Evolutionary conservation across 2,329 filamentous ascomycete species (phyloP).

Genomic region (Alternaria consortialis): DNA sequence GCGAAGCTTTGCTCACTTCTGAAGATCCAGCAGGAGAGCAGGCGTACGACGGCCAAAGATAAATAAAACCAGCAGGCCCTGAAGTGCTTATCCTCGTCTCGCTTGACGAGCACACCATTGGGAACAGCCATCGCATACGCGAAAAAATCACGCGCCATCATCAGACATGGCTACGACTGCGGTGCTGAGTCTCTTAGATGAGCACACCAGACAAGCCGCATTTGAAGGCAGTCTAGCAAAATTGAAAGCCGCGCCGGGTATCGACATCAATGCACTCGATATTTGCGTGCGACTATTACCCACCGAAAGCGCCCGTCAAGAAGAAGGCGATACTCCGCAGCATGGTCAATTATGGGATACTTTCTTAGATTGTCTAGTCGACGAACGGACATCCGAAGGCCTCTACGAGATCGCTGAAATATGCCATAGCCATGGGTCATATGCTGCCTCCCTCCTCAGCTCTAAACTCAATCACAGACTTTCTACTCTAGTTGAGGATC

Average conservation of each 20-base stretch:
- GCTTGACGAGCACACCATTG: not conserved
- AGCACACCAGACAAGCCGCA: conserved; percentile 25
- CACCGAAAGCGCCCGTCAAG: conserved; percentile 3
- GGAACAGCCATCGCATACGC: not conserved
- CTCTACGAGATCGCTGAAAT: conserved; percentile 39
- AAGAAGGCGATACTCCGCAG: not conserved
- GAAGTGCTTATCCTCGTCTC: not conserved
- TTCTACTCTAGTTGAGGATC: conserved; percentile 1
- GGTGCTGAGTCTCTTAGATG: conserved; percentile 35
- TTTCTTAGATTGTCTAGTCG: conserved; percentile 29
- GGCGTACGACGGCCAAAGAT: not conserved
- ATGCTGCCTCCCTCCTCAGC: conserved; percentile 25
- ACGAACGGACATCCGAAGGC: conserved; percentile 21
- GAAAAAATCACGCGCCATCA: not conserved
- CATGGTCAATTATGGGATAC: conserved; percentile 25
- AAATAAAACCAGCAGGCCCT: not conserved
- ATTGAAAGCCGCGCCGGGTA: conserved; percentile 22
- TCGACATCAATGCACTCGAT: conserved; percentile 34
- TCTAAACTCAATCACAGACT: conserved; percentile 14
- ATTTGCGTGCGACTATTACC: conserved; percentile 35
- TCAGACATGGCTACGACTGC: conserved; percentile 23
- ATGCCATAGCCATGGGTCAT: conserved; percentile 27
- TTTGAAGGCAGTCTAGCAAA: conserved; percentile 35
- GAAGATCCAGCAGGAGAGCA: not conserved
- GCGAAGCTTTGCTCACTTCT: not conserved